Evolutionary conservation across 1,139 yeast genomes (phyloP).

Genomic region (Tardiomyces digboiensis): DNA sequence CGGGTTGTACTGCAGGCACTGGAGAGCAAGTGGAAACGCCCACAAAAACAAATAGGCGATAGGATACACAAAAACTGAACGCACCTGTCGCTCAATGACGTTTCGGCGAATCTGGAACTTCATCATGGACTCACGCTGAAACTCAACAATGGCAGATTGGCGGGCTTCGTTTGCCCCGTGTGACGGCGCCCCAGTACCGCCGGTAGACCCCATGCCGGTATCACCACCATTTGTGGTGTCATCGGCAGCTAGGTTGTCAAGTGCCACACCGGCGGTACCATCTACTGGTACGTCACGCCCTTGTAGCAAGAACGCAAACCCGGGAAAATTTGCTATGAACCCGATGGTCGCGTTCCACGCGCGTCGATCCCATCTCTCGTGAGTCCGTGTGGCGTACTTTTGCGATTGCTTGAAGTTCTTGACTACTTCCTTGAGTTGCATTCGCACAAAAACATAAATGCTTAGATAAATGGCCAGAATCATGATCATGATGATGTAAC

Average conservation of each 20-base stretch:
- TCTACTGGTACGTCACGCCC: no score
- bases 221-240: no score
- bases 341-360: background rate
- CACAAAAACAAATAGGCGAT: conserved; percentile 70
- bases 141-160: conserved; percentile 24
- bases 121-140: conserved; percentile 52
- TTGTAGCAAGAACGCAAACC: conserved; percentile 17
- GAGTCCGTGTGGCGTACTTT: conserved; percentile 7
- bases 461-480: conserved; percentile 59
- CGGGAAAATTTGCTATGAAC: conserved; percentile 18
- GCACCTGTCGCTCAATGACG: conserved; percentile 69
- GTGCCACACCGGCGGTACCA: no score
- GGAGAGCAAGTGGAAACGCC: conserved; percentile 73
- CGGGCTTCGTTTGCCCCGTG: background rate
- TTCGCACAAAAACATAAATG: conserved; percentile 64
- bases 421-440: conserved; percentile 21
- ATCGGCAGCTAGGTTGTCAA: no score
- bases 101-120: conserved; percentile 52
- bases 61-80: conserved; percentile 76
- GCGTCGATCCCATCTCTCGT: background rate
- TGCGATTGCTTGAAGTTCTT: conserved; percentile 19
- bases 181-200: no score
- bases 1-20: conserved; percentile 46
- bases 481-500: conserved; percentile 55
- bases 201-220: no score